These are phyloP conservation scores for Incumbomyces lentus DNA, from an alignment of 2,329 filamentous ascomycete genomes.

Conservation along the genomic window DNA sequence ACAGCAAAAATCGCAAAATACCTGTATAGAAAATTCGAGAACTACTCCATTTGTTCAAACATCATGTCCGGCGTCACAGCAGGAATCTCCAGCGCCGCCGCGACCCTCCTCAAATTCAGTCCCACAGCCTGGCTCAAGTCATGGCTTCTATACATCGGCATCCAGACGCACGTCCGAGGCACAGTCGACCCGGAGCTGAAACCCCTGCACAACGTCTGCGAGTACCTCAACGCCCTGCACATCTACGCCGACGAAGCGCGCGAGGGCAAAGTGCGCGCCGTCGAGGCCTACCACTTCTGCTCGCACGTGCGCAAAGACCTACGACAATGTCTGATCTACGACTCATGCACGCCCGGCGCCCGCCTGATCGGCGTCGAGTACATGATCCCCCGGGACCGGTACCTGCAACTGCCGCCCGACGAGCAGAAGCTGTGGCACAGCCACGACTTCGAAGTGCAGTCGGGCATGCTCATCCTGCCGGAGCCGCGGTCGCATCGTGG, in stretches of 20 bases:
- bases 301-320: conserved; percentile 66
- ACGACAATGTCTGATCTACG: conserved; percentile 78
- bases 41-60: too few species aligned
- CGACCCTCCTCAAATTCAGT: conserved; percentile 15
- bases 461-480: conserved; percentile 71
- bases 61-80: conserved; percentile 5
- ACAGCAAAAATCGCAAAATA: too few species aligned
- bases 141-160: conserved; percentile 19
- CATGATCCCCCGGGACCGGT: conserved; percentile 66
- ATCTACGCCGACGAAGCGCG: conserved; percentile 62
- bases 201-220: conserved; percentile 65
- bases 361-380: conserved; percentile 73
- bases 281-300: conserved; percentile 81
- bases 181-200: conserved; percentile 42
- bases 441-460: conserved; percentile 62
- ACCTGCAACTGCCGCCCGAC: conserved; percentile 50
- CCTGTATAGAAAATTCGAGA: too few species aligned
- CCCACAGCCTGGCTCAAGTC: conserved; percentile 20
- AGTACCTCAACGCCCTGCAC: conserved; percentile 80
- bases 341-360: conserved; percentile 55
- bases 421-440: conserved; percentile 45
- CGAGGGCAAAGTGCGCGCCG: conserved; percentile 39
- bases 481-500: conserved; percentile 35
- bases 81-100: conserved; percentile 11
- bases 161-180: conserved; percentile 15